Evolutionary conservation across 805 yeast genomes (phyloP).

Genomic region (Tetrapisispora iriomotensis): DNA sequence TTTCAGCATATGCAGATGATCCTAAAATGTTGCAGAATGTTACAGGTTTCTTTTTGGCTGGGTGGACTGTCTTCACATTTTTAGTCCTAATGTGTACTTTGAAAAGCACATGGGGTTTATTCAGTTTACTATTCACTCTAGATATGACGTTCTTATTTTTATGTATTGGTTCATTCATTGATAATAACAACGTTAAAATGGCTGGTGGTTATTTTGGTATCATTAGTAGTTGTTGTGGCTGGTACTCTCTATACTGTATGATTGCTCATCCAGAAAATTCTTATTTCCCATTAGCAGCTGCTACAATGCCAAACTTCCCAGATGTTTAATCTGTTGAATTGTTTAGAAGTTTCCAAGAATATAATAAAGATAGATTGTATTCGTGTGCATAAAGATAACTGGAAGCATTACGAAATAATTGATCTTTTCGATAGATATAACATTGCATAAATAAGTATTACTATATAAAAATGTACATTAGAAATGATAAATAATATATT

Average conservation of each 20-base stretch:
- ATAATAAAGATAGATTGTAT: too few species aligned
- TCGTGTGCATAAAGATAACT: too few species aligned
- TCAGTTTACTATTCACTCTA: constrained; percentile 43
- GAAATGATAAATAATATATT: too few species aligned
- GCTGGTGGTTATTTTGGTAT: constrained; percentile 61
- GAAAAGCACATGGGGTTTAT: constrained; percentile 51
- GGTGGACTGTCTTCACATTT: constrained; percentile 58
- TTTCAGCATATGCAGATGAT: constrained; percentile 38
- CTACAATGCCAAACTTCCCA: constrained; percentile 43
- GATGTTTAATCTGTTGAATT: constrained; percentile 15
- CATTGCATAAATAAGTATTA: too few species aligned
- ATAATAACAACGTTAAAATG: constrained; percentile 32
- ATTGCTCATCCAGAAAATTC: constrained; percentile 50
- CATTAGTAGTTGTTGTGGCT: constrained; percentile 45
- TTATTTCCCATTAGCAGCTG: constrained; percentile 43
- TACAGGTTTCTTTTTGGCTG: constrained; percentile 47
- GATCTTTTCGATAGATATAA: too few species aligned
- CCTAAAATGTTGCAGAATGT: constrained; percentile 40
- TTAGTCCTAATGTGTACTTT: constrained; percentile 47
- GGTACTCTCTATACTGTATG: constrained; percentile 57
- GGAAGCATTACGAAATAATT: too few species aligned
- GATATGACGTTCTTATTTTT: constrained; percentile 46
- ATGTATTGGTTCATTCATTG: constrained; percentile 43
- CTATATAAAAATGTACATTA: too few species aligned
- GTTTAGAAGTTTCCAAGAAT: too few species aligned